Conservation (phyloP, 2,329 filamentous ascomycete species). For the Exophiala lecanii-corni region DNA sequence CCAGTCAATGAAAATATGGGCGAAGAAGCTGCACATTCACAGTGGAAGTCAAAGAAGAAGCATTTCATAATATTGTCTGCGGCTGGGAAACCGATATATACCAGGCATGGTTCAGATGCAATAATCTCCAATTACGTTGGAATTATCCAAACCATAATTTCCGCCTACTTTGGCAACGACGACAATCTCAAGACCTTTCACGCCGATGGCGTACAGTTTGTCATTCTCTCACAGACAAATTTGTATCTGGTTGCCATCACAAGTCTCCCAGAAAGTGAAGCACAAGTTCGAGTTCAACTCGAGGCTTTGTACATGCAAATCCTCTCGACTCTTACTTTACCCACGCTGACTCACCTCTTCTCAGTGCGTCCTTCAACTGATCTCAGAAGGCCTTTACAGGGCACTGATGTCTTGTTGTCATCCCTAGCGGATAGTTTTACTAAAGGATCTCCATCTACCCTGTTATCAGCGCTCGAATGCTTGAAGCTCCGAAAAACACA, state of each 20-base stretch:
- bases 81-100: slow-evolving; percentile 96
- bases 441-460: slow-evolving; percentile 78
- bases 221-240: slow-evolving; percentile 77
- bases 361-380: slow-evolving; percentile 89
- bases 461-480: slow-evolving; percentile 88
- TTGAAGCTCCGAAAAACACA: slow-evolving; percentile 87
- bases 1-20: slow-evolving; percentile 42
- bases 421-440: slow-evolving; percentile 94
- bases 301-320: slow-evolving; percentile 98
- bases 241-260: slow-evolving; percentile 93
- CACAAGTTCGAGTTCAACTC: slow-evolving; percentile 79
- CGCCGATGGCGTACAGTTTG: slow-evolving; percentile 80
- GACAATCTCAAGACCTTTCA: slow-evolving; percentile 79
- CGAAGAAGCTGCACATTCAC: slow-evolving; percentile 61
- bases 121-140: slow-evolving; percentile 92
- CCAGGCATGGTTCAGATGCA: slow-evolving; percentile 82
- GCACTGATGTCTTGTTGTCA: slow-evolving; percentile 84
- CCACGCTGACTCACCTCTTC: slow-evolving; percentile 81
- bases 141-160: slow-evolving; percentile 94
- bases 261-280: slow-evolving; percentile 83
- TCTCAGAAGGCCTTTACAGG: slow-evolving; percentile 79
- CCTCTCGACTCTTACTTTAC: slow-evolving; percentile 86
- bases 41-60: slow-evolving; percentile 91
- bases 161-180: slow-evolving; percentile 79
- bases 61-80: slow-evolving; percentile 96